A percentile compares a stretch with the other conserved stretches of the same genome.
These are phyloP conservation scores for Pythium dissotocum DNA, from an alignment of 352 stramenopile species.

Conservation along the genomic window DNA sequence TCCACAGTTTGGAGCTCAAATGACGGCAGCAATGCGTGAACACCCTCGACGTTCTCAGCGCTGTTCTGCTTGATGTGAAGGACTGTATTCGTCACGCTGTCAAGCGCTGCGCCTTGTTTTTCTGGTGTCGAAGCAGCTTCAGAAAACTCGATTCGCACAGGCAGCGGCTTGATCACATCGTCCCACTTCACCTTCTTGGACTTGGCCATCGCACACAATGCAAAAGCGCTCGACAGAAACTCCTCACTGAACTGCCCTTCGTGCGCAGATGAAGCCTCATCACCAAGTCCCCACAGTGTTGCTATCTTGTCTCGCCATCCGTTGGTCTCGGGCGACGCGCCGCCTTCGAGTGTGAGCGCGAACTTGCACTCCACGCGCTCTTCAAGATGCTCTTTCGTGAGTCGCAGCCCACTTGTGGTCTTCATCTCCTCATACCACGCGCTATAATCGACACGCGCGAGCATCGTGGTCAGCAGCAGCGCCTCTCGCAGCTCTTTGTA, in stretches of 20 bases:
- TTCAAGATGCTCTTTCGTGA: background rate
- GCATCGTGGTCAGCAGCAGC: slow-evolving; percentile 10
- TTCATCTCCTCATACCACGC: slow-evolving; percentile 5
- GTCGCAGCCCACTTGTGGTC: slow-evolving; percentile 4
- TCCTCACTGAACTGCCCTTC: background rate
- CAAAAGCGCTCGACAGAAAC: background rate
- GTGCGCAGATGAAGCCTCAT: background rate
- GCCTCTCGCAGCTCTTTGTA: slow-evolving; percentile 10
- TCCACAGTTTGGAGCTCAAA: slow-evolving; percentile 4
- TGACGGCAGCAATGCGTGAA: background rate
- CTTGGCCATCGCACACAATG: background rate
- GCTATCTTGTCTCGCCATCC: background rate
- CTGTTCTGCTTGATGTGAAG: background rate
- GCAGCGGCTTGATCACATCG: background rate
- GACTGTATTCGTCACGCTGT: background rate
- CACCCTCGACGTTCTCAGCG: background rate
- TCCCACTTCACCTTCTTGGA: background rate
- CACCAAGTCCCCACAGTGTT: background rate
- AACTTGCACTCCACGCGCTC: background rate
- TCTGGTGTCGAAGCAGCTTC: background rate
- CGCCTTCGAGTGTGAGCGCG: slow-evolving; percentile 3
- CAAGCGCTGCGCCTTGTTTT: background rate
- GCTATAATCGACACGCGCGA: slow-evolving; percentile 14
- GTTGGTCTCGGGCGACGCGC: background rate
- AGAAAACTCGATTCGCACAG: slow-evolving; percentile 15